Conservation (phyloP, 495 filamentous ascomycete genomes). For the Mytilinidion resinicola region DNA sequence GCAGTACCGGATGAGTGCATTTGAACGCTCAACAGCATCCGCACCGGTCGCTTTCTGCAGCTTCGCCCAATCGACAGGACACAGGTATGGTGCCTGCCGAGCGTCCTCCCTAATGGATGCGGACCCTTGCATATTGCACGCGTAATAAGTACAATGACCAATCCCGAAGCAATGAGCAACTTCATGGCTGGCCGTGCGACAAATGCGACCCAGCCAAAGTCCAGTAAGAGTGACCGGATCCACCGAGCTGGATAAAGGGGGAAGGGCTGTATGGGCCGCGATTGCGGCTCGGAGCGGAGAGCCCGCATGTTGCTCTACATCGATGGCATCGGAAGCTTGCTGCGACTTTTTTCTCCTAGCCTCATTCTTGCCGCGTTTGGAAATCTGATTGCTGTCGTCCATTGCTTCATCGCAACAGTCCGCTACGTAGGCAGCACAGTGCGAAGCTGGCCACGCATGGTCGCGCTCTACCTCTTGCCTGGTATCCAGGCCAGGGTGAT, state of each 20-base stretch:
- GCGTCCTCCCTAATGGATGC: constrained; percentile 55
- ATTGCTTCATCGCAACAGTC: constrained; percentile 22
- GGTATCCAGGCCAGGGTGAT: constrained; percentile 49
- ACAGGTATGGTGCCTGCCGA: constrained; percentile 61
- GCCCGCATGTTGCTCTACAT: background rate
- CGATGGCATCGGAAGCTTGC: background rate
- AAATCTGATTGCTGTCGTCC: background rate
- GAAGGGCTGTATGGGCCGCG: background rate
- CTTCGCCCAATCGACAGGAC: constrained; percentile 57
- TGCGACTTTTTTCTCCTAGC: background rate
- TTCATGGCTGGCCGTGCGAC: constrained; percentile 56
- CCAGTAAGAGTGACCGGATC: constrained; percentile 15
- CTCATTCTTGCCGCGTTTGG: background rate
- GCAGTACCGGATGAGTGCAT: background rate
- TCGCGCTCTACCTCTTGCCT: constrained; percentile 40
- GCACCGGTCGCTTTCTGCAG: constrained; percentile 34
- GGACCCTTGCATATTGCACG: constrained; percentile 63
- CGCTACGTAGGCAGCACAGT: constrained; percentile 50
- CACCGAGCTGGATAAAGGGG: constrained; percentile 2
- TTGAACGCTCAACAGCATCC: background rate
- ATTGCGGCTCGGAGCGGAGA: background rate
- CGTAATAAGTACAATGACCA: constrained; percentile 62
- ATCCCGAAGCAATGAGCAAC: constrained; percentile 62
- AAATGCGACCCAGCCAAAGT: constrained; percentile 53
- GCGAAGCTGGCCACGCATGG: constrained; percentile 60